Percentiles rank a stretch among this genome's conserved stretches.
These are phyloP conservation scores for Arthrobotrys musiformis DNA, from an alignment of 2,329 filamentous ascomycete species.

Conservation along the genomic window DNA sequence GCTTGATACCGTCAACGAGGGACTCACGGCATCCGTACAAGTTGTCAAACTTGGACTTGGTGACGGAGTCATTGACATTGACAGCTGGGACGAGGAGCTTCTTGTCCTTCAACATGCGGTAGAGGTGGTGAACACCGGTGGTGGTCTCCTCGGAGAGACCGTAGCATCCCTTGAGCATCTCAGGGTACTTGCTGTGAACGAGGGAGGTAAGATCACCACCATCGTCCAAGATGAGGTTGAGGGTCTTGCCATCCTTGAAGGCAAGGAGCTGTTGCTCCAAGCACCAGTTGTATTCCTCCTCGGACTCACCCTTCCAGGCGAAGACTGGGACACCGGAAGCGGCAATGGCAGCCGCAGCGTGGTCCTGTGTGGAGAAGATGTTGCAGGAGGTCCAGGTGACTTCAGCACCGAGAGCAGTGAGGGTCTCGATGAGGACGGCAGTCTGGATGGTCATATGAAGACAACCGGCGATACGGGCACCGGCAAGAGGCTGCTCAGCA, in stretches of 20 bases:
- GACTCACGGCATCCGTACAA: slow-evolving; percentile 99
- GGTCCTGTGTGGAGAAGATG: slow-evolving; percentile 99
- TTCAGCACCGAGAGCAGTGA: slow-evolving; percentile 92
- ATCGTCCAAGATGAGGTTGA: slow-evolving; percentile 99
- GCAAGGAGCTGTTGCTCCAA: slow-evolving; percentile 96
- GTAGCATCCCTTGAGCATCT: slow-evolving; percentile 97
- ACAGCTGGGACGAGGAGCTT: slow-evolving; percentile 91
- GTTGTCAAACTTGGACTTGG: slow-evolving; percentile 99
- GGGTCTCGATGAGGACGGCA: slow-evolving; percentile 97
- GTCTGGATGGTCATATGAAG: slow-evolving; percentile 99
- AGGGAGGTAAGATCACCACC: slow-evolving; percentile 96
- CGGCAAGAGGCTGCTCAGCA: slow-evolving; percentile 81
- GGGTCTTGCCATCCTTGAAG: slow-evolving; percentile 95
- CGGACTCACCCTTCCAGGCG: slow-evolving; percentile 90
- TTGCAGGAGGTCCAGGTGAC: slow-evolving; percentile 99
- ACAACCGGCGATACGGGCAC: slow-evolving; percentile 85
- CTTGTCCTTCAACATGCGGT: slow-evolving; percentile 94
- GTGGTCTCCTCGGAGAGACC: slow-evolving; percentile 99
- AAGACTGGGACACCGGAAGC: slow-evolving; percentile 90
- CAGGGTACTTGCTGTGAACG: slow-evolving; percentile 97
- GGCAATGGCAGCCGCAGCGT: slow-evolving; percentile 96
- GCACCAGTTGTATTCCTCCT: slow-evolving; percentile 99
- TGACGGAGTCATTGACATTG: slow-evolving; percentile 99
- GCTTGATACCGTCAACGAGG: slow-evolving; percentile 99
- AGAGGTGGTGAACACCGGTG: slow-evolving; percentile 98